Evolutionary conservation across 1,139 yeast species (phyloP).

Genomic region (Yamadazyma dendronema): DNA sequence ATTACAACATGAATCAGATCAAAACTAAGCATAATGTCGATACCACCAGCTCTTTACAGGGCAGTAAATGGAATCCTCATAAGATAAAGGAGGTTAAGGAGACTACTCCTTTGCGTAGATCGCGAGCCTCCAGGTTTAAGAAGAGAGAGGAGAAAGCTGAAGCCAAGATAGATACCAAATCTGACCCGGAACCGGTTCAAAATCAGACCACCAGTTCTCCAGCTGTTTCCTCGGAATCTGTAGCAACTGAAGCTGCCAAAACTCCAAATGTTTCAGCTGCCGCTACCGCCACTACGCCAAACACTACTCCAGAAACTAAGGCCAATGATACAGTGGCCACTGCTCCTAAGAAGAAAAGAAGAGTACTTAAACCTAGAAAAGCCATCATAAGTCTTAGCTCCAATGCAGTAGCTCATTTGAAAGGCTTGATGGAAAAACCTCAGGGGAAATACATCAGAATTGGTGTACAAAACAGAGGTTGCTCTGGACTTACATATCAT

Average conservation of each 20-base stretch:
- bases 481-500: slow-evolving; percentile 92
- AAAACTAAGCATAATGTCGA: slow-evolving; percentile 14
- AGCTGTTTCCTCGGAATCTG: slow-evolving; percentile 2
- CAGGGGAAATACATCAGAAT: slow-evolving; percentile 85
- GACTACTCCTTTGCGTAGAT: slow-evolving; percentile 29
- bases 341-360: slow-evolving; percentile 43
- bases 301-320: neutral
- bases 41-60: slow-evolving; percentile 13
- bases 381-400: slow-evolving; percentile 82
- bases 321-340: slow-evolving; percentile 3
- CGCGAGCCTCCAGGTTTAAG: slow-evolving; percentile 38
- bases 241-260: slow-evolving; percentile 8
- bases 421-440: slow-evolving; percentile 69
- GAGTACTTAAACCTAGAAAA: slow-evolving; percentile 75
- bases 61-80: slow-evolving; percentile 24
- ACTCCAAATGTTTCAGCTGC: slow-evolving; percentile 7
- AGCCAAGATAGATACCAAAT: too few species aligned
- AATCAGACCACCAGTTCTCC: slow-evolving; percentile 4
- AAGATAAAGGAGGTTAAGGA: slow-evolving; percentile 15
- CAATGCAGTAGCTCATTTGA: slow-evolving; percentile 70
- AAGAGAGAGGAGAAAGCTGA: slow-evolving; percentile 14
- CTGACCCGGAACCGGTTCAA: slow-evolving; percentile 1
- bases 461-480: slow-evolving; percentile 94
- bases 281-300: neutral
- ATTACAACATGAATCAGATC: slow-evolving; percentile 14